A percentile compares a stretch with the other conserved stretches of the same genome.
These are phyloP conservation scores for Luffa acutangula DNA, from an alignment of 306 rosid genomes.

Conservation along the genomic window DNA sequence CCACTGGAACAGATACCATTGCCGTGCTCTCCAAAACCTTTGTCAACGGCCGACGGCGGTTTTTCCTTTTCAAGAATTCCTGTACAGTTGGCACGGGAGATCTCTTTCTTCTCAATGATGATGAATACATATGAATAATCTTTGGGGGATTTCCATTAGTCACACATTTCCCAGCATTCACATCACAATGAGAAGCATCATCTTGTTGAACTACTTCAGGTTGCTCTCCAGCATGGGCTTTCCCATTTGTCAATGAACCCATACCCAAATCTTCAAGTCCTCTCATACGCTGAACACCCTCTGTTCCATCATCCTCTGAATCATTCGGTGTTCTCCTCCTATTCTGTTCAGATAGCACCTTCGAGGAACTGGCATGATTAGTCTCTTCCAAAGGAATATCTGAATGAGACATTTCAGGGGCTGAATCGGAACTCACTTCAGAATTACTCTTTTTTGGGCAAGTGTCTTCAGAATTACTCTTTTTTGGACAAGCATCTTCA, in stretches of 20 bases:
- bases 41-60: constrained; percentile 67
- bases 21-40: constrained; percentile 93
- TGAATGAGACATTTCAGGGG: constrained; percentile 71
- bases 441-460: constrained; percentile 31
- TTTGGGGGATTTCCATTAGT: constrained; percentile 54
- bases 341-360: constrained; percentile 53
- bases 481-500: constrained; percentile 23
- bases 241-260: constrained; percentile 27
- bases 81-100: constrained; percentile 60
- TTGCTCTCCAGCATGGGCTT: constrained; percentile 38
- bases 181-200: constrained; percentile 42
- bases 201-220: constrained; percentile 51
- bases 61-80: constrained; percentile 61
- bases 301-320: constrained; percentile 94
- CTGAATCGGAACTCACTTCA: constrained; percentile 60
- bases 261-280: constrained; percentile 74
- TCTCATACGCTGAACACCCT: constrained; percentile 92
- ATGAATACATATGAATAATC: constrained; percentile 38
- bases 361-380: constrained; percentile 53
- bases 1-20: constrained; percentile 76
- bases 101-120: constrained; percentile 71
- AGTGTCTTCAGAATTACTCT: constrained; percentile 47
- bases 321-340: constrained; percentile 94
- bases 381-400: constrained; percentile 89
- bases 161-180: constrained; percentile 28